A percentile compares a stretch with the other conserved stretches of the same genome.
Evolutionary conservation across 2,329 filamentous ascomycete species (phyloP).

Genomic region (Fusarium scirpi): DNA sequence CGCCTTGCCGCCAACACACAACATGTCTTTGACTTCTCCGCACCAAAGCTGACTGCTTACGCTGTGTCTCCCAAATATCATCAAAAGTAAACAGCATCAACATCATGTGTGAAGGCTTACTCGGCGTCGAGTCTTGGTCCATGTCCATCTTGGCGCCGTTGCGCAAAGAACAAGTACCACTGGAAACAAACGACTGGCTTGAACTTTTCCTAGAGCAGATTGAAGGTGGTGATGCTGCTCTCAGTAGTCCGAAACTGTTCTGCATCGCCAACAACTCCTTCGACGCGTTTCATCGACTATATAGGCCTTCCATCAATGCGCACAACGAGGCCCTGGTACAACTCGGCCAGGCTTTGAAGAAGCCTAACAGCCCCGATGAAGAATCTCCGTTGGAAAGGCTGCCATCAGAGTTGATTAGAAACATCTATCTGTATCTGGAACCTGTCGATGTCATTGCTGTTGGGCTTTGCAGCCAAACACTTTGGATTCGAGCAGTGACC

Average conservation of each 20-base stretch:
- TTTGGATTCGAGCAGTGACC: neutral
- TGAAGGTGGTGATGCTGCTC: neutral
- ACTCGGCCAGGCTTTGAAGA: neutral
- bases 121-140: neutral
- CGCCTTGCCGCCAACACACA: neutral
- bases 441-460: neutral
- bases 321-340: neutral
- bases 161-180: neutral
- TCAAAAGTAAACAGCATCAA: neutral
- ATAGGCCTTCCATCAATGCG: neutral
- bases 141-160: neutral
- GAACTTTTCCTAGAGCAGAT: neutral
- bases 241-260: neutral
- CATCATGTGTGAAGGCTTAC: neutral
- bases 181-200: neutral
- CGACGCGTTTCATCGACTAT: neutral
- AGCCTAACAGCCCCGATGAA: neutral
- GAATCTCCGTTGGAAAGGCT: neutral
- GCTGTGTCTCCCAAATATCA: neutral
- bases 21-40: neutral
- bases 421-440: neutral
- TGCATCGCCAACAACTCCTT: neutral
- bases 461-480: neutral
- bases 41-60: neutral
- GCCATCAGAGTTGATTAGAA: neutral